phyloP scores from a whole-genome alignment of 805 yeast genomes.

The Metschnikowia shivogae region DNA sequence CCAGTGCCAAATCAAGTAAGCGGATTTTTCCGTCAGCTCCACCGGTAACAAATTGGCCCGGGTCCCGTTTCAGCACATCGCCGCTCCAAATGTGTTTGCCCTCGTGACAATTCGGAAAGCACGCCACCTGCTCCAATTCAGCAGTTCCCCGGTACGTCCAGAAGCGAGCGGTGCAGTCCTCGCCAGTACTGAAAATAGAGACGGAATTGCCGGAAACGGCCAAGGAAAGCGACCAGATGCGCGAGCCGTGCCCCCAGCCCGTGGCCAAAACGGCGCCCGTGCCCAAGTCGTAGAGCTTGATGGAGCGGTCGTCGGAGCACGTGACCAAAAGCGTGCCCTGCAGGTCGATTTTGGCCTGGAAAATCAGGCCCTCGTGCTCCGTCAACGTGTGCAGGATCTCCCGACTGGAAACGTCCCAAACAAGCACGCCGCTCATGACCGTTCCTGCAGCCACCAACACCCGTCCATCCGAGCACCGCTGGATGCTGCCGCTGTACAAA shows the following conservation, averaged over 20 bases:
- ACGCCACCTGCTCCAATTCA: conserved; percentile 37
- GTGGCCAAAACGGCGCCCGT: conserved; percentile 59
- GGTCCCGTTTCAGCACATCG: conserved; percentile 43
- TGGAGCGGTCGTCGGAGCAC: conserved; percentile 93
- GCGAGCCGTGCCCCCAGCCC: conserved; percentile 96
- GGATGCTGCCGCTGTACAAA: conserved; percentile 80
- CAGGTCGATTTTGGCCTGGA: conserved; percentile 63
- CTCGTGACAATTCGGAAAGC: conserved; percentile 62
- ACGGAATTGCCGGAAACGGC: conserved; percentile 29
- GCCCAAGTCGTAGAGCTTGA: conserved; percentile 64
- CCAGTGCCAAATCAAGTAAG: conserved; percentile 43
- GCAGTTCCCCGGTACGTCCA: conserved; percentile 53
- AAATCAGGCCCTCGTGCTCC: conserved; percentile 89
- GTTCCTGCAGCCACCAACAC: conserved; percentile 83
- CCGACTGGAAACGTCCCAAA: conserved; percentile 60
- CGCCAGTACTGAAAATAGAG: conserved; percentile 64
- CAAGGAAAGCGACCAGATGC: conserved; percentile 83
- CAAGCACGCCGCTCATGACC: conserved; percentile 78
- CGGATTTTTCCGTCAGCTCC: conserved; percentile 91
- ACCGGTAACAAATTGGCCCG: conserved; percentile 65
- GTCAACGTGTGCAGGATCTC: conserved; percentile 51
- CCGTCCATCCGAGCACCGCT: conserved; percentile 35
- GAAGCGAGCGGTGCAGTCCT: conserved; percentile 78
- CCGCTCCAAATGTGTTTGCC: conserved; percentile 90
- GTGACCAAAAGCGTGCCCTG: conserved; percentile 58